These are phyloP conservation scores for Verbena officinalis DNA, from an alignment of 257 asterid species.

Conservation along the genomic window DNA sequence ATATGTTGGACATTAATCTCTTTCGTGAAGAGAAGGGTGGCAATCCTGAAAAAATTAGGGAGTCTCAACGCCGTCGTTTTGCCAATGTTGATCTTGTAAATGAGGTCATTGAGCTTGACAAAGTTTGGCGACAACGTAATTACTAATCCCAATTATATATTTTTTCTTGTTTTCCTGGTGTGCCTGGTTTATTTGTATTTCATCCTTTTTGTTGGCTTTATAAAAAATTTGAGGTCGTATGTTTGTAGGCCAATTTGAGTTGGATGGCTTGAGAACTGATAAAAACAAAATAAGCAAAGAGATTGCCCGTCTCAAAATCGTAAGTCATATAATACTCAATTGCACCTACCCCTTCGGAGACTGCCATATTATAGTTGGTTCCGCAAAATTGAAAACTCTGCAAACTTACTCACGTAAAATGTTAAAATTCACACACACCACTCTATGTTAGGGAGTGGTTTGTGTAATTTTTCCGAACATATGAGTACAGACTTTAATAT, in stretches of 20 bases:
- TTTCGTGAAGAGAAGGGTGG: conserved; percentile 89
- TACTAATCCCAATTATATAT: conserved; percentile 3
- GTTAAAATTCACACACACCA: background rate
- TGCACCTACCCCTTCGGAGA: no score
- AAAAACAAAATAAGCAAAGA: conserved; percentile 73
- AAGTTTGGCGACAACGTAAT: conserved; percentile 79
- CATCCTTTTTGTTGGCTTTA: background rate
- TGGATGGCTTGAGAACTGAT: conserved; percentile 73
- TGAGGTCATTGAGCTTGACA: conserved; percentile 80
- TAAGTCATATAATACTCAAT: conserved; percentile 39
- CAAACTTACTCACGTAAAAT: no score
- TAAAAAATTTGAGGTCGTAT: conserved; percentile 23
- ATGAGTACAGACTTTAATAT: no score
- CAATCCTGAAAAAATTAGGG: conserved; percentile 76
- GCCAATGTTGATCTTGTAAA: conserved; percentile 65
- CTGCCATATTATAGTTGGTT: no score
- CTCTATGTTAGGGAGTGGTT: no score
- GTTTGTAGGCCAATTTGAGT: conserved; percentile 78
- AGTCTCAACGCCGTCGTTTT: conserved; percentile 87
- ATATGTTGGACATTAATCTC: conserved; percentile 87
- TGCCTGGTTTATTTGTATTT: background rate
- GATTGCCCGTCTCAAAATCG: conserved; percentile 74
- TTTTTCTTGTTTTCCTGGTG: no score
- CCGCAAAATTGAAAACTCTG: no score
- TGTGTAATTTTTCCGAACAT: no score